Evolutionary conservation across 148 eudicot species (phyloP), one percentile per base, ranked within the genome.

Genomic region (Rhododendron vialii): DNA sequence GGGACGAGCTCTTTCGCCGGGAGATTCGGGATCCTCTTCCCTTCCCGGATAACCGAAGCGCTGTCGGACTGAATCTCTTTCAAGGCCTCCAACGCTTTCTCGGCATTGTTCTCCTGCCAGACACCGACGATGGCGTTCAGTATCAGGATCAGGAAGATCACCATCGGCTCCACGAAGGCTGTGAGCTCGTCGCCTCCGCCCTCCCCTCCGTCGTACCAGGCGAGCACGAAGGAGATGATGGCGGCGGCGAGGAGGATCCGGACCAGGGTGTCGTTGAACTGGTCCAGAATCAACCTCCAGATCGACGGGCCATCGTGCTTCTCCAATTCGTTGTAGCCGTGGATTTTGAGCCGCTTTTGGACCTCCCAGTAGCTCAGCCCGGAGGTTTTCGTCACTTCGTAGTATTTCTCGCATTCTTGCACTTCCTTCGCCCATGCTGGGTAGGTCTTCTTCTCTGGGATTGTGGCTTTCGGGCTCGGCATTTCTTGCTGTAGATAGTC

Each of bases 101-200:
- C 89, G 33, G 89, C 89, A 73, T 88, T 88, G 51, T 55, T 85
- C 77, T 88, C 89, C 47, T 88, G 89, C 89, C 89, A 88, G 20
- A 88, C 89, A 0, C 89, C 89, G 0, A 88, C 89, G n/a, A 88
- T 22, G 0, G 89, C 89, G 36, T 88, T 88, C 11, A 88, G 82
- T n/a, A 88, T 85, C 43, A 88, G 82, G 24, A 88, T 88, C 14
- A 88, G 36, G 73, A 88, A 84, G 8, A 88, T 88, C 11, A 88
- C 89, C 50, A 88, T 24, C 1, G 89, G 87, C 82, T 88, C 89
- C 57, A 85, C 89, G 63, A 78, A 87, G 2, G 86, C 84, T 1
- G 89, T 87, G 22, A 87, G 75, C 84, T 84, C 87, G 13, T 87
- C 55, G 35, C 35, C 84, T 15, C 84, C 87, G 24, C 87, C 85